Base-by-base conservation (phyloP, 257 asterid genomes). In the Ophiorrhiza pumila region DNA sequence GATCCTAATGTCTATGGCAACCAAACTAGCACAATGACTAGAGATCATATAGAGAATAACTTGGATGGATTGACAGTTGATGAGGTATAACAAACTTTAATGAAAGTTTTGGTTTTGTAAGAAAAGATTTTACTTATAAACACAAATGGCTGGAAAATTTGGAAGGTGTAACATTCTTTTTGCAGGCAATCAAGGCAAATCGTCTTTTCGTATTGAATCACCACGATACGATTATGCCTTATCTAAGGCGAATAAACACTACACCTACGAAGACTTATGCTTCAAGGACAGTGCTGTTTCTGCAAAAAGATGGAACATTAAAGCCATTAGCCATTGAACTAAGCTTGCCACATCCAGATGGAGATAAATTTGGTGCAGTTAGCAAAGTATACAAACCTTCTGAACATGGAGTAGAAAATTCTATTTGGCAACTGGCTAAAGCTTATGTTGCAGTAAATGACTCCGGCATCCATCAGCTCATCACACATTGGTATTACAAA, bases 361-460 rank as follows among this genome's bases (percentile, higher is more conserved):
- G 86, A 42, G 88, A 85, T 74, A 78, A 80, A 63, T 79, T 62
- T 20, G 94, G 94, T 17, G 79, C 87, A 2, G 62, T 83, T 41
- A 89, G 92, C 83, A 64, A 75, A 34, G 92, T 89, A 6, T 79
- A 73, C 74, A 83, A 84, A 6, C 97, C 96, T 56, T 84, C 91
- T 42, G 83, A 86, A 77, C 84, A 87, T 12, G 94, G 92, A 45
- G 83, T 79, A 32, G 77, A 85, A 64, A 81, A 79, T 41, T 67
- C 91, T 17, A 74, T 89, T 43, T 91, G 97, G 97, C 90, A 83
- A 79, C 84, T 89, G 72, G 97, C 97, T 47, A 91, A 91, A 86
- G 94, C 92, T 77, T 87, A 91, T 81, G 97, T 80, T 57, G 83
- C 87, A 14, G 85, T 91, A 46, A 85, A 83, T 77, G 97, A 91